Conservation (phyloP, 768 basidiomycete genomes). For the Asterophora parasitica region DNA sequence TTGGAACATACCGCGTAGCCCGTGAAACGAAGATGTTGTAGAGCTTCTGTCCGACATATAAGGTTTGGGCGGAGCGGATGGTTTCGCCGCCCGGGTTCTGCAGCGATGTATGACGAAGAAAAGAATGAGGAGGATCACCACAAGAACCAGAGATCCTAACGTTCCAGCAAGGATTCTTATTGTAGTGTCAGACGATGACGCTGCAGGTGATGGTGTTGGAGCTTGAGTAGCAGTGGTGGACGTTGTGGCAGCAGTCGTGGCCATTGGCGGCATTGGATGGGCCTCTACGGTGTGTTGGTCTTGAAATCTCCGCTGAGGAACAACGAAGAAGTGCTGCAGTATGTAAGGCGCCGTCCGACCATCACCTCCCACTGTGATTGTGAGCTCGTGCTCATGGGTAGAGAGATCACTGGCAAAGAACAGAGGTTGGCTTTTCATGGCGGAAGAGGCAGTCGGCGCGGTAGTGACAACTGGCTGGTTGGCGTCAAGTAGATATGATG, state of each 20-base stretch:
- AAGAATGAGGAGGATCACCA: conserved; percentile 12
- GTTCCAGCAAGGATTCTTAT: conserved; percentile 23
- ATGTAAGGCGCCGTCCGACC: conserved; percentile 31
- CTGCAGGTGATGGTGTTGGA: neutral
- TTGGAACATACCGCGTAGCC: conserved; percentile 19
- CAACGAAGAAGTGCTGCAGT: conserved; percentile 35
- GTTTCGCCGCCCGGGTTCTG: neutral
- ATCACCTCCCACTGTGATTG: conserved; percentile 32
- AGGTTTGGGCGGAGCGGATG: conserved; percentile 3
- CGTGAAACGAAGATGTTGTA: conserved; percentile 9
- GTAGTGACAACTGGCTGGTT: conserved; percentile 28
- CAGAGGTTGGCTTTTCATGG: conserved; percentile 37
- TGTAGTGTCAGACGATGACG: conserved; percentile 6
- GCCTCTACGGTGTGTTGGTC: too few relatives aligned
- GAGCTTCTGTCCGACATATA: conserved; percentile 8
- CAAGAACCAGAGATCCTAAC: conserved; percentile 20
- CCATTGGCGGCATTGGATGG: too few relatives aligned
- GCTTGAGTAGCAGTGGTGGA: neutral
- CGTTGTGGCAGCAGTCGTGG: neutral
- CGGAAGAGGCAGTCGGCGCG: conserved; percentile 28
- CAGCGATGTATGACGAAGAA: conserved; percentile 17
- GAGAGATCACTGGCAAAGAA: conserved; percentile 30
- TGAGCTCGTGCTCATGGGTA: conserved; percentile 29
- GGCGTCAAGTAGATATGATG: conserved; percentile 35
- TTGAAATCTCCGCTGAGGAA: conserved; percentile 17